Base-by-base conservation (phyloP, 2,329 filamentous ascomycete genomes). In the Alternaria burnsii region DNA sequence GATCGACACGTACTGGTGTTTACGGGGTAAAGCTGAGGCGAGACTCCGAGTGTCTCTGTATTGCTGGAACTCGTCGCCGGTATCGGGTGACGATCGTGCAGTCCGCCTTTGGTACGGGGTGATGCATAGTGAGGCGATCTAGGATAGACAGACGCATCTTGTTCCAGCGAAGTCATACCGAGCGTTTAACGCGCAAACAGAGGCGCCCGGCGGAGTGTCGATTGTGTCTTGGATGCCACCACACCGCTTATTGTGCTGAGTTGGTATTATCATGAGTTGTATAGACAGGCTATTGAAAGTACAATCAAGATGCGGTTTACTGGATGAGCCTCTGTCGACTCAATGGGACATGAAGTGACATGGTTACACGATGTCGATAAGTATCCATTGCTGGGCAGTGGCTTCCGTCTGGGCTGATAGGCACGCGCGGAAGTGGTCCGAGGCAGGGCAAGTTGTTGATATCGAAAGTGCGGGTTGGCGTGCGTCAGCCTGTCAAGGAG, bases 61-160 rank as follows among this genome's bases (percentile, higher is more conserved):
- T 32, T 36, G 46, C 32, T 24, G 46, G 46, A 18, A n/a, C 20
- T n/a, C 5, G 14, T 22, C 20, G 30, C 46, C 46, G 46, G 46
- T 50, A 50, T 50, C 46, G 46, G 46, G 20, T 50, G 46, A 50
- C 32, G 30, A 50, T 50, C 46, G 12, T 50, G 20, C 20, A 18
- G 34, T 36, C 30, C 10, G 20, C 24, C 20, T 32, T n/a, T 50
- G 42, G 4, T 36, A 18, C 18, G 38, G 22, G n/a, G 9, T 24
- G 20, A 34, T 50, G 46, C 30, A 50, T 50, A 50, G 46, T 50
- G 46, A 50, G 46, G 46, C 46, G 46, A 50, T 26, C 32, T 50
- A 50, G 32, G 30, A 38, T 20, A 50, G 20, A 22, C 5, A 8
- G 46, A 26, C 2, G 46, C 46, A 24, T 16, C 30, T 5, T 22